Conservation (phyloP, 805 yeast genomes). For the Candida ipomoeae region DNA sequence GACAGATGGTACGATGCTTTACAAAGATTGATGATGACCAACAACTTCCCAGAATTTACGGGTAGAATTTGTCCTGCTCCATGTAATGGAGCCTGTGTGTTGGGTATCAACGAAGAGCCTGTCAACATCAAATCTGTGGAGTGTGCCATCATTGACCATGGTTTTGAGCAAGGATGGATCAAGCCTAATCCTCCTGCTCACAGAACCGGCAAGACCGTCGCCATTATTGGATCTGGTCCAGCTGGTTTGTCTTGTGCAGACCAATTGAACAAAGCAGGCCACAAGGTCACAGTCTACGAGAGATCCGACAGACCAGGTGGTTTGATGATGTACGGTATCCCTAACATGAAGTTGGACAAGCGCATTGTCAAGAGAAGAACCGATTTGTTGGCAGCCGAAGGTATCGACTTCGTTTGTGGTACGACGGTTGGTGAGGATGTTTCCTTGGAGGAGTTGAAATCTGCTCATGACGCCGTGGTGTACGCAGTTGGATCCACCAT, state of each 20-base stretch:
- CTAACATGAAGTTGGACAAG: constrained; percentile 97
- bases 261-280: constrained; percentile 96
- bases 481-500: constrained; percentile 94
- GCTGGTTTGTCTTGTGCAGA: constrained; percentile 97
- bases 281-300: constrained; percentile 85
- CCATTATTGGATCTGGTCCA: constrained; percentile 94
- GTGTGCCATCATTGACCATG: constrained; percentile 93
- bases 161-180: constrained; percentile 96
- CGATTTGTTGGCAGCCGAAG: constrained; percentile 86
- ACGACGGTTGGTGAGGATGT: constrained; percentile 84
- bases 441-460: constrained; percentile 62
- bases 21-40: constrained; percentile 88
- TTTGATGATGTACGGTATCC: constrained; percentile 96
- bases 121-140: constrained; percentile 96
- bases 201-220: constrained; percentile 83
- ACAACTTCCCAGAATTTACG: constrained; percentile 97
- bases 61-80: constrained; percentile 99
- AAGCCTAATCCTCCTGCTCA: constrained; percentile 70
- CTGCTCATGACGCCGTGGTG: constrained; percentile 74
- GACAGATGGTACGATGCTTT: constrained; percentile 94
- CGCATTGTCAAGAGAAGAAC: constrained; percentile 88
- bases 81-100: constrained; percentile 91
- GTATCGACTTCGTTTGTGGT: constrained; percentile 71
- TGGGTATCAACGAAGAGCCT: constrained; percentile 90
- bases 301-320: constrained; percentile 97